Base-by-base conservation (phyloP, 306 rosid species). In the Gastrolobium villosum region DNA sequence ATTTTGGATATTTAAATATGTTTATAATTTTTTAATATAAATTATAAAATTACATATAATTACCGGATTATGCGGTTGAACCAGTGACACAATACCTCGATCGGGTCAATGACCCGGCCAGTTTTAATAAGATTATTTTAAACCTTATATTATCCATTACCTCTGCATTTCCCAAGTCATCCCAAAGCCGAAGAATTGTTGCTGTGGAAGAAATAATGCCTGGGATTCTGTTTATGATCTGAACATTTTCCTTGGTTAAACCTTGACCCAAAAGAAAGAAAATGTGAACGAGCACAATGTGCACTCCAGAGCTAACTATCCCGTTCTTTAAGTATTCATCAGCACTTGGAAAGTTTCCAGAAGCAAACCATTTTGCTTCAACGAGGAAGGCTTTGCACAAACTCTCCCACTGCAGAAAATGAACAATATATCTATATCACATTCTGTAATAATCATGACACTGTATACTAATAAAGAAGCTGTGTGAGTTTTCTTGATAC, bases 311-410 rank as follows among this genome's bases (percentile, higher is more conserved):
- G 78, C 86, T 87, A 5, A 82, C 55, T 10, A 85, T 54, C 43
- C 91, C 91, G 60, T 89, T 89, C 41, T 62, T 62, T 55, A 89
- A 68, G 74, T 89, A 89, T 9, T 83, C 89, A 46, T 84, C 87
- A 5, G 86, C 57, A 39, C 68, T 77, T 0, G 91, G 91, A 10
- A 20, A 20, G 26, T 82, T 37, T 14, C 91, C 93, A 0, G 83
- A 79, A 0, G 69, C 85, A 71, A 92, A 86, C 97, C 97, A 90
- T 72, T 86, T 46, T 56, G 97, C 92, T 81, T 92, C 97, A 2
- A 87, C 87, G 26, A 20, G 26, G 26, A 20, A 20, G 26, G 26
- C 26, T 20, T 20, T 20, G 26, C 26, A 20, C 26, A 20, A 20
- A 20, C 26, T 20, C 26, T 20, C 26, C 26, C 26, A 20, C 26